Conservation (phyloP, 2,329 filamentous ascomycete species). For the Penicillium sp. region DNA sequence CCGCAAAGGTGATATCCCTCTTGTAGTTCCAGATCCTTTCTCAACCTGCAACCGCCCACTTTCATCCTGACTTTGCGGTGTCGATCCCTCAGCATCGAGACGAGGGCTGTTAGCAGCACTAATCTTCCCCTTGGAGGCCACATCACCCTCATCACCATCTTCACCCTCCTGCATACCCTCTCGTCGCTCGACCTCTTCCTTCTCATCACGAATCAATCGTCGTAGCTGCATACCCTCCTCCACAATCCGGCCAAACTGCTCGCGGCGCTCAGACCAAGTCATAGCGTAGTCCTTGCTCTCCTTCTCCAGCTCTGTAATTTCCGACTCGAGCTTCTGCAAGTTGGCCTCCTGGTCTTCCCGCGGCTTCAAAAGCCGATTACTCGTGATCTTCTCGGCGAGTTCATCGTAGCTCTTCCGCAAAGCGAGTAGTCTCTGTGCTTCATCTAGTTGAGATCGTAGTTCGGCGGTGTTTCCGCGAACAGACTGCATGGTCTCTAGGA, state of each 20-base stretch:
- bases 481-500: slow-evolving; percentile 74
- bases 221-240: slow-evolving; percentile 88
- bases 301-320: slow-evolving; percentile 83
- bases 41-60: slow-evolving; percentile 35
- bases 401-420: slow-evolving; percentile 86
- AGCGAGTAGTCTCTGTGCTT: slow-evolving; percentile 73
- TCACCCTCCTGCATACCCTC: slow-evolving; percentile 75
- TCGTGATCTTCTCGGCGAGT: slow-evolving; percentile 83
- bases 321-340: slow-evolving; percentile 80
- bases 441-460: slow-evolving; percentile 75
- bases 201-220: slow-evolving; percentile 87
- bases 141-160: slow-evolving; percentile 60
- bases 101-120: slow-evolving; percentile 56
- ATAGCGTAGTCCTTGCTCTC: slow-evolving; percentile 80
- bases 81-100: slow-evolving; percentile 51
- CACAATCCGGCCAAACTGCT: slow-evolving; percentile 87
- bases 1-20: slow-evolving; percentile 44
- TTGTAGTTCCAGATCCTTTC: slow-evolving; percentile 32
- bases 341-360: slow-evolving; percentile 81
- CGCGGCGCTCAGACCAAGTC: slow-evolving; percentile 82
- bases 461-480: slow-evolving; percentile 76
- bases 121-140: slow-evolving; percentile 52
- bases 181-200: slow-evolving; percentile 87
- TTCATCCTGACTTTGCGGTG: slow-evolving; percentile 43
- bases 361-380: slow-evolving; percentile 76